A percentile compares a stretch with the other conserved stretches of the same genome.
These are phyloP conservation scores for Dipteronia dyeriana DNA, from an alignment of 345 rosid species.

Conservation along the genomic window DNA sequence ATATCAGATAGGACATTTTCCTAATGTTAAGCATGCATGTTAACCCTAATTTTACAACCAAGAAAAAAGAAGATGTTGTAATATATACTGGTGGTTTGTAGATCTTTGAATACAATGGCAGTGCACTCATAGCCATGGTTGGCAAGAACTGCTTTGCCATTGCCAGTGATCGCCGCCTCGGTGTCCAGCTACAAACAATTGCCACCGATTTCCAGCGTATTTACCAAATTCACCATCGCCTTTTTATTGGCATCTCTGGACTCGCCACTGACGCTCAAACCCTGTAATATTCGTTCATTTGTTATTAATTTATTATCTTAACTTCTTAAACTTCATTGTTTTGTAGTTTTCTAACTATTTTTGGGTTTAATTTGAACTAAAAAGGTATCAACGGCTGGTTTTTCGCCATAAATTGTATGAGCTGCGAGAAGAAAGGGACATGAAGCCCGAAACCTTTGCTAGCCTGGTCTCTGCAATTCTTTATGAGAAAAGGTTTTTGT, in stretches of 20 bases:
- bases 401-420: conserved; percentile 89
- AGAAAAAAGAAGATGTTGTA: not conserved
- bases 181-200: conserved; percentile 93
- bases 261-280: conserved; percentile 95
- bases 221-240: conserved; percentile 78
- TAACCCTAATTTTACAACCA: too few species aligned
- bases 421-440: conserved; percentile 94
- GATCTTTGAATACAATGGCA: conserved; percentile 99
- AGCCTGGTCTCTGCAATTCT: conserved; percentile 92
- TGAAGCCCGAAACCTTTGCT: conserved; percentile 99
- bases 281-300: conserved; percentile 39
- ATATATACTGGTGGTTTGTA: conserved; percentile 24
- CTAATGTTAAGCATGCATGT: too few species aligned
- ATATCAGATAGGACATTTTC: not conserved
- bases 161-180: conserved; percentile 91
- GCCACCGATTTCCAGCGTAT: conserved; percentile 95
- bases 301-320: not conserved
- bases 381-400: conserved; percentile 87
- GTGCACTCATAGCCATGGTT: conserved; percentile 98
- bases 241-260: conserved; percentile 90
- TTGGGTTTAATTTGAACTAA: conserved; percentile 17
- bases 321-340: not conserved
- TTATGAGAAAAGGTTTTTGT: conserved; percentile 82
- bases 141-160: conserved; percentile 99
- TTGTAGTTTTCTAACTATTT: not conserved